Conservation (phyloP, 768 basidiomycete genomes). For the Phanerochaete carnosa region DNA sequence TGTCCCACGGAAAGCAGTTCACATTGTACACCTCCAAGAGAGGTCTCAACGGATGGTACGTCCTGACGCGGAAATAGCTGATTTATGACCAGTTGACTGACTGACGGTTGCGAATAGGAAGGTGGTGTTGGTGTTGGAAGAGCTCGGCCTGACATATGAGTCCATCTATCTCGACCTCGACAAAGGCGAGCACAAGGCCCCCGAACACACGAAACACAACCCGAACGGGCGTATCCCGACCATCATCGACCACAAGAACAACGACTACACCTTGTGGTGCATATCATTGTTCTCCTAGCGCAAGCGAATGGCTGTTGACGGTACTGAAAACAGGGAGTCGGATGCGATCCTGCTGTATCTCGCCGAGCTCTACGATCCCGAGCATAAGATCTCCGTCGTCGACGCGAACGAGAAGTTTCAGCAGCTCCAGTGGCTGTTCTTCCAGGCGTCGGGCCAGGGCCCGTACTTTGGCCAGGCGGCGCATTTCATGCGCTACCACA, state of each 20-base stretch:
- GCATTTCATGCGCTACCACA: slow-evolving; percentile 24
- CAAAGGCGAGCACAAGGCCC: slow-evolving; percentile 24
- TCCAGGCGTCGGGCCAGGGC: slow-evolving; percentile 30
- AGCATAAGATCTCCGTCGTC: slow-evolving; percentile 26
- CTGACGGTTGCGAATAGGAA: slow-evolving; percentile 14
- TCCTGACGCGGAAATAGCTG: background rate
- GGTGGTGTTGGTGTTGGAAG: slow-evolving; percentile 23
- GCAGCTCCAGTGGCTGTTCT: slow-evolving; percentile 44
- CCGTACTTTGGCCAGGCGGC: slow-evolving; percentile 25
- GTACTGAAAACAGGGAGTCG: slow-evolving; percentile 23
- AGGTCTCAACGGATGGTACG: slow-evolving; percentile 26
- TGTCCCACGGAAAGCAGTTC: slow-evolving; percentile 30
- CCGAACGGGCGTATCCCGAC: slow-evolving; percentile 36
- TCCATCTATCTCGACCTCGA: slow-evolving; percentile 21
- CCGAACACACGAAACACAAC: slow-evolving; percentile 25
- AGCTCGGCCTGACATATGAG: slow-evolving; percentile 27
- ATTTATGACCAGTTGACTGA: background rate
- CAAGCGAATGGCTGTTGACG: background rate
- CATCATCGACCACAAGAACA: slow-evolving; percentile 30
- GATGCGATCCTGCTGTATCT: slow-evolving; percentile 42
- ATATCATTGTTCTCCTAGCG: background rate
- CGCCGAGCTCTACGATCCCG: slow-evolving; percentile 39
- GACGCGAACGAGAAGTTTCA: slow-evolving; percentile 13
- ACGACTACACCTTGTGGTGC: slow-evolving; percentile 30
- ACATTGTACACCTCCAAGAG: slow-evolving; percentile 24